phyloP scores from a whole-genome alignment of 2,329 filamentous ascomycete species.

The Alternaria rosae region DNA sequence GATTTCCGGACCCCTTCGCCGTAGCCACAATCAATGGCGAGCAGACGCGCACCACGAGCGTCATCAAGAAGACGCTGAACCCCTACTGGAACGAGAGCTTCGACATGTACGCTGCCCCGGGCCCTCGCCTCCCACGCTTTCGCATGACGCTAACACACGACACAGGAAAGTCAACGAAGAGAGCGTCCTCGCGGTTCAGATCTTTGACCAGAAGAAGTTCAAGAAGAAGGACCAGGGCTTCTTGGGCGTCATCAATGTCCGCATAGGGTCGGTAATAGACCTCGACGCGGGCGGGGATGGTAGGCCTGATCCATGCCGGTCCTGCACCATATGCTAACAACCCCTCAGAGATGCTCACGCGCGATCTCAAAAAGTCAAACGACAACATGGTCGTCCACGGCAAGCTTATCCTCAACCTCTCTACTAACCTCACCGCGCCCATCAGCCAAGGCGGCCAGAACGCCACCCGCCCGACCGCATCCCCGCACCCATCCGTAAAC shows the following conservation, averaged over 20 bases:
- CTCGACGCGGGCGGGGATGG: conserved; percentile 89
- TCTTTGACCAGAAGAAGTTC: conserved; percentile 99
- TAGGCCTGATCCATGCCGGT: conserved; percentile 55
- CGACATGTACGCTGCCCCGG: conserved; percentile 76
- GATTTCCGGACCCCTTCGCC: conserved; percentile 96
- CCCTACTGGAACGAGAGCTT: conserved; percentile 99
- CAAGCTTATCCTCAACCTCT: conserved; percentile 95
- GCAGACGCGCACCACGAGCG: conserved; percentile 96
- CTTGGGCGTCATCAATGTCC: conserved; percentile 95
- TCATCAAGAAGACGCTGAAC: conserved; percentile 96
- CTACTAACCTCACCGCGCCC: conserved; percentile 82
- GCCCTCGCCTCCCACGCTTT: conserved; percentile 8
- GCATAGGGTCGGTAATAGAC: conserved; percentile 93
- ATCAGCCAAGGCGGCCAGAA: conserved; percentile 61
- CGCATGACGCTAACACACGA: conserved; percentile 32
- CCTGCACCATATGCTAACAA: conserved; percentile 31
- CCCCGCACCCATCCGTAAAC: conserved; percentile 49
- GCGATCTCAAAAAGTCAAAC: conserved; percentile 96
- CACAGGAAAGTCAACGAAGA: conserved; percentile 87
- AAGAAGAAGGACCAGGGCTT: conserved; percentile 99
- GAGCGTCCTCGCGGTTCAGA: conserved; percentile 95
- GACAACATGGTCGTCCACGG: conserved; percentile 98
- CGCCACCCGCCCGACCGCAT: conserved; percentile 50
- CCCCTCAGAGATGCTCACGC: conserved; percentile 85
- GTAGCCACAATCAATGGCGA: conserved; percentile 97